phyloP scores from a whole-genome alignment of 768 basidiomycete species.

The Tylopilus rubrobrunneus region DNA sequence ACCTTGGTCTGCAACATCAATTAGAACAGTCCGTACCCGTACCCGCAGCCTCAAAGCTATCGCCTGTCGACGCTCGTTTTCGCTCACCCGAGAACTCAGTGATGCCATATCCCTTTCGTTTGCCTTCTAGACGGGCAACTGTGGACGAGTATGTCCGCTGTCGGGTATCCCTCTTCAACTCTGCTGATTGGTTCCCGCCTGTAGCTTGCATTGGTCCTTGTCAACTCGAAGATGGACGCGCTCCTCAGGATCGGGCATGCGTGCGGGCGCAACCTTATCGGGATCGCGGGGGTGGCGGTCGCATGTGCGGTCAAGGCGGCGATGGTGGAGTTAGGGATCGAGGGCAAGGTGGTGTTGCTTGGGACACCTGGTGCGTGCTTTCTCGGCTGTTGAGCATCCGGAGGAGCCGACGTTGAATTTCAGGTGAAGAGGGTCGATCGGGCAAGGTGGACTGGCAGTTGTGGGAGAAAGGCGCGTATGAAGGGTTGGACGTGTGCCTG shows the following conservation, averaged over 20 bases:
- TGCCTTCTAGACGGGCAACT: no score
- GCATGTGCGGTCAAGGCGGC: conserved; percentile 63
- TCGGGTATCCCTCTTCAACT: no score
- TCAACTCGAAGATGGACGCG: conserved; percentile 80
- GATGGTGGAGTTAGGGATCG: conserved; percentile 55
- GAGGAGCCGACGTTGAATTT: neutral
- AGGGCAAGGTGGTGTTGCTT: conserved; percentile 64
- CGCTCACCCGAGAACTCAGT: no score
- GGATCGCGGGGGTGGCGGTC: conserved; percentile 67
- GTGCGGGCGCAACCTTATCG: conserved; percentile 82
- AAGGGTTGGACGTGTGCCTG: conserved; percentile 70
- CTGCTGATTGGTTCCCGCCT: no score
- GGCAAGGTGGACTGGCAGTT: conserved; percentile 57
- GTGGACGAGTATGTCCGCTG: no score
- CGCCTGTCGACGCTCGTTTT: no score
- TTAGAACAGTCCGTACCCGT: no score
- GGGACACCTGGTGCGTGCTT: conserved; percentile 70
- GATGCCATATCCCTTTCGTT: no score
- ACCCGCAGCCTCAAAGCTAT: no score
- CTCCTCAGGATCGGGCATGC: conserved; percentile 59
- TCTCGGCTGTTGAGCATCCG: no score
- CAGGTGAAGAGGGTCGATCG: conserved; percentile 55
- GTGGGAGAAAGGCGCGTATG: conserved; percentile 65
- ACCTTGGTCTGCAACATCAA: no score
- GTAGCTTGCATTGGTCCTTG: no score